Evolutionary conservation across 495 filamentous ascomycete genomes (phyloP).

Genomic region (Filosporella fistucella): DNA sequence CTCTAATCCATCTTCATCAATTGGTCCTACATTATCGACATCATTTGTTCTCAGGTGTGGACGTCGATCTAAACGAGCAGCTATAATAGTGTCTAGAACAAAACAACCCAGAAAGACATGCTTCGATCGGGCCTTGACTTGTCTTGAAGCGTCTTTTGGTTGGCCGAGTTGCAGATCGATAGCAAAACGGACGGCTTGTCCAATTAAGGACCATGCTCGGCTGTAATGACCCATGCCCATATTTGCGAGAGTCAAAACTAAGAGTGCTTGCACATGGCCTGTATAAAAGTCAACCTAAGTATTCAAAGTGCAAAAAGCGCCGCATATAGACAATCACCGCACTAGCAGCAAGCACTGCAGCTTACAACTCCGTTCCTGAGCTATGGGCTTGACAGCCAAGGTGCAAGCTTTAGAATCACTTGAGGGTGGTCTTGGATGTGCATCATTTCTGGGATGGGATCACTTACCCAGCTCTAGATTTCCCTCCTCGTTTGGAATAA

Average conservation of each 20-base stretch:
- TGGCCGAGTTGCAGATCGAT: slow-evolving; percentile 42
- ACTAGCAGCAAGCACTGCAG: no score
- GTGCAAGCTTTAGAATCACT: no score
- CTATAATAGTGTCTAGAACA: slow-evolving; percentile 59
- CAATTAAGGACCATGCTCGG: slow-evolving; percentile 57
- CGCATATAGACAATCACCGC: no score
- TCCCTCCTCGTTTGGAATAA: slow-evolving; percentile 57
- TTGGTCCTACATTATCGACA: slow-evolving; percentile 34
- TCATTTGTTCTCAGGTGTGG: slow-evolving; percentile 50
- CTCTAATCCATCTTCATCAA: slow-evolving; percentile 62
- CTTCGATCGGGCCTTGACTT: slow-evolving; percentile 32
- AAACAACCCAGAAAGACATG: slow-evolving; percentile 59
- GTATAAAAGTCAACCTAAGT: not conserved
- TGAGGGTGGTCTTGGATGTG: no score
- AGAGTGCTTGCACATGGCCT: slow-evolving; percentile 56
- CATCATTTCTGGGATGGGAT: not conserved
- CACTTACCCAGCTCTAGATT: slow-evolving; percentile 43
- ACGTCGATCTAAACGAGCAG: slow-evolving; percentile 45
- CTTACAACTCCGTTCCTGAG: no score
- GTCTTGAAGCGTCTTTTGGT: slow-evolving; percentile 24
- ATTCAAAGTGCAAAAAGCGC: no score
- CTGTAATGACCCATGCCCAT: slow-evolving; percentile 49
- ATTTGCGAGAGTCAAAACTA: slow-evolving; percentile 57
- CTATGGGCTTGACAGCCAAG: no score
- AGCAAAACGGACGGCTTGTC: slow-evolving; percentile 55